Evolutionary conservation across 768 basidiomycete species (phyloP), one percentile per base, ranked within the genome.

Genomic region (Boletus speciosus): DNA sequence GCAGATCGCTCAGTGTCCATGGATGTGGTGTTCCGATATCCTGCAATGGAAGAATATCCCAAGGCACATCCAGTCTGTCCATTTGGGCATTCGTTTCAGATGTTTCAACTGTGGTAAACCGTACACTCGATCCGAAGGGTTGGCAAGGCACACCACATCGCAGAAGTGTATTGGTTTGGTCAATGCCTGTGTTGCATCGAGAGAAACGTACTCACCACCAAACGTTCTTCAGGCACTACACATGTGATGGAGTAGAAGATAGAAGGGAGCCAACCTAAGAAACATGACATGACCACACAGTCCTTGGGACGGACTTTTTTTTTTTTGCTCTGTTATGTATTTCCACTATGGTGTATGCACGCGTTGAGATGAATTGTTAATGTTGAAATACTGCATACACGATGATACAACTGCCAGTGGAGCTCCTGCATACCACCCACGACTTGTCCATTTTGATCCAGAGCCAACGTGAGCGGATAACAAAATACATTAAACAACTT

Each of bases 41-140:
- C 3, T 64, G 36, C 37, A n/a, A 27, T 64, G 62, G 62, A 44
- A 36, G 49, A 64, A 51, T 16, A 46, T 61, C 1, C 41, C 52
- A 7, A 58, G 62, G 27, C 59, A 64, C 5, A 52, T 64, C 39
- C 54, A 40, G 10, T 61, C 60, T 4, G 12, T 47, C 25, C 63
- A 64, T 25, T 38, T 61, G 6, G 49, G 48, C 16, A 39, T 64
- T 38, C 42, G 52, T 15, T 52, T 58, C n/a, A 29, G 4, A 5
- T 59, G 59, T 19, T 6, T 7, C 15, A 40, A 50, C 5, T 64
- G 59, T 4, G 38, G 25, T 4, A 63, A 52, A 29, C 1, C 7
- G 2, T 63, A 60, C 27, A 54, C 54, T 1, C 54, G 61, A 15
- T 37, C 7, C 1, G 19, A 38, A 34, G 52, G 21, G 5, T 47